A percentile compares a stretch with the other conserved stretches of the same genome.
Evolutionary conservation across 2,329 filamentous ascomycete species (phyloP).

Genomic region (Fusarium sp.): DNA sequence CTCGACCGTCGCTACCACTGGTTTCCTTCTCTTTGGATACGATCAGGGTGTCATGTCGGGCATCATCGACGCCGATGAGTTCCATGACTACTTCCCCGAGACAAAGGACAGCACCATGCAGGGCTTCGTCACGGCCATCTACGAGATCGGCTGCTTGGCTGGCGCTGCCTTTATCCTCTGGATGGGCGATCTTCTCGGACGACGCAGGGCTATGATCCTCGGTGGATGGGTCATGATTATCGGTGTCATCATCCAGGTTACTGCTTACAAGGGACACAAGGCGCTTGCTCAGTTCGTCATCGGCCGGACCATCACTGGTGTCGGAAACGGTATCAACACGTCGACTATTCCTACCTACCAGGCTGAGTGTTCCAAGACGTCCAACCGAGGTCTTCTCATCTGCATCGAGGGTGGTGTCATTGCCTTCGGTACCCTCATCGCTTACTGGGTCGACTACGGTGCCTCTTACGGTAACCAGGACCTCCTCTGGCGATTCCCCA

Average conservation of each 20-base stretch:
- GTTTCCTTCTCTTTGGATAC: slow-evolving; percentile 70
- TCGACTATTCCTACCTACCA: slow-evolving; percentile 67
- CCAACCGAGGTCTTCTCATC: slow-evolving; percentile 65
- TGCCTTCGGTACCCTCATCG: slow-evolving; percentile 55
- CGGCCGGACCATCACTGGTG: slow-evolving; percentile 62
- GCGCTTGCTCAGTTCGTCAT: slow-evolving; percentile 62
- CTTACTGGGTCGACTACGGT: slow-evolving; percentile 59
- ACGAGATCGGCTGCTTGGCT: slow-evolving; percentile 64
- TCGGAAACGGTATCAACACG: slow-evolving; percentile 62
- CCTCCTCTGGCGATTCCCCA: slow-evolving; percentile 66
- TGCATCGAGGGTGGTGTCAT: slow-evolving; percentile 60
- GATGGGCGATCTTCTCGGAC: slow-evolving; percentile 64
- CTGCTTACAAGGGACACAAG: slow-evolving; percentile 50
- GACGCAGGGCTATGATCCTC: slow-evolving; percentile 65
- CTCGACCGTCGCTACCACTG: slow-evolving; percentile 71
- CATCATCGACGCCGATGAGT: slow-evolving; percentile 62
- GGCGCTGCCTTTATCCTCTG: slow-evolving; percentile 62
- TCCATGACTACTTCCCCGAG: slow-evolving; percentile 59
- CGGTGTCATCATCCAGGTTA: slow-evolving; percentile 69
- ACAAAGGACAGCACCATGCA: slow-evolving; percentile 60
- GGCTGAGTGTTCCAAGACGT: slow-evolving; percentile 63
- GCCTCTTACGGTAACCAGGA: slow-evolving; percentile 56
- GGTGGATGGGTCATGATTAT: slow-evolving; percentile 69
- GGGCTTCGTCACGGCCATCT: slow-evolving; percentile 60
- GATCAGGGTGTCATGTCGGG: slow-evolving; percentile 66